phyloP scores from a whole-genome alignment of 495 filamentous ascomycete species.

The Talaromyces thailandensis region DNA sequence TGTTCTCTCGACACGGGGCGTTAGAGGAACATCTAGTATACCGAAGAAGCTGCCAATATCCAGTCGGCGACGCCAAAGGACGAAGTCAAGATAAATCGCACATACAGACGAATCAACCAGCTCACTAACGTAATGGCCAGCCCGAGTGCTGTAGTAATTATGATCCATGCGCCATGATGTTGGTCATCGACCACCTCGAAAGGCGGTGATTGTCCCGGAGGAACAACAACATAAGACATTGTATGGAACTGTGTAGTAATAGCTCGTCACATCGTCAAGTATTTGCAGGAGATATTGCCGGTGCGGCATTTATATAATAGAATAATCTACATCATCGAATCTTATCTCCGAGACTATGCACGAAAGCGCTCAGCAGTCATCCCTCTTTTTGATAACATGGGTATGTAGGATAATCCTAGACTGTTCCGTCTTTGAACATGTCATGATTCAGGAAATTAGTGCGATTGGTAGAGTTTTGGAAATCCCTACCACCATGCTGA shows the following conservation, averaged over 20 bases:
- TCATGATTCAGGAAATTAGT: neutral
- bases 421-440: neutral
- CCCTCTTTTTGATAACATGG: neutral
- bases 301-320: neutral
- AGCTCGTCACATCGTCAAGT: neutral
- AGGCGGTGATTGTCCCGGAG: conserved; percentile 29
- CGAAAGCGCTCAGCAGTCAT: neutral
- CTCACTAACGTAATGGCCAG: conserved; percentile 38
- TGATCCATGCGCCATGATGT: conserved; percentile 35
- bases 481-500: neutral
- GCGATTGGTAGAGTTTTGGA: neutral
- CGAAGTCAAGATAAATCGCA: conserved; percentile 28
- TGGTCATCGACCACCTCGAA: conserved; percentile 30
- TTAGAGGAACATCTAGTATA: neutral
- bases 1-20: neutral
- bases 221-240: conserved; percentile 12
- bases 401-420: neutral
- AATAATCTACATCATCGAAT: neutral
- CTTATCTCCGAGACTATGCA: neutral
- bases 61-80: conserved; percentile 31
- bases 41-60: neutral
- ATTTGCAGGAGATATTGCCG: neutral
- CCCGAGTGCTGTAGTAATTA: conserved; percentile 38
- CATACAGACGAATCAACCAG: conserved; percentile 36
- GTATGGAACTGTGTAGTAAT: neutral